Evolutionary conservation across 1,284 basidiomycete species (phyloP), one percentile per base, ranked within the genome.

Genomic region (Trichosporon coremiiforme): DNA sequence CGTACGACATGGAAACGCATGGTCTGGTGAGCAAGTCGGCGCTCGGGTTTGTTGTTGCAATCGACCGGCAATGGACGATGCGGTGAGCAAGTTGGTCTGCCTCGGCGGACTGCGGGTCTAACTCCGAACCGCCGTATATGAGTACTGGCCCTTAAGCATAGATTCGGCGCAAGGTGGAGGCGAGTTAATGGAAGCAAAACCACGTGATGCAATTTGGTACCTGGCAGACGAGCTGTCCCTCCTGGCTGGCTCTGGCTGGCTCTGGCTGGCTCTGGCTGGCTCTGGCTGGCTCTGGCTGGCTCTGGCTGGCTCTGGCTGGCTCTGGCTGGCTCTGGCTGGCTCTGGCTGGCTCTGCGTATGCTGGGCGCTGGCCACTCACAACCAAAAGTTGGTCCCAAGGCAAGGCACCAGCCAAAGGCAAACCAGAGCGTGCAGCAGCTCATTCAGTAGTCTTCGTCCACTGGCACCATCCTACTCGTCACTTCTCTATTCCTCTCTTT

Each of bases 1-100:
- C 80, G 74, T 64, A 78, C 80, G 57, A 82, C 79, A 77, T 82
- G 80, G 70, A 79, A 78, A 62, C 79, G 75, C 80, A 82, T 81
- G 41, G 13, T 63, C 36, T 62, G 55, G 33, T 29, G 31, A 31
- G 65, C 31, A 33, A n/a, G 29, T 60, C 57, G 57, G 31, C 25
- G 29, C 55, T 31, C 29, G 29, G 10, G 29, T 17, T 33, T 60
- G 53, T 38, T 66, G 36, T 66, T 35, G 25, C n/a, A 22, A 57
- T 57, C 29, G 12, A 57, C 55, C 55, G 57, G 57, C 29, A 35
- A 60, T 60, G 57, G 22, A 31, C 17, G 15, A 7, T 17, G 13
- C 57, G 57, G 31, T 9, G 29, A n/a, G 31, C 57, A 60, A 33
- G 25, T 31, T n/a, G 29, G 31, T 7, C 57, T 33, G 57, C 29